Conservation (phyloP, 179 eudicot genomes). For the Silene vulgaris region DNA sequence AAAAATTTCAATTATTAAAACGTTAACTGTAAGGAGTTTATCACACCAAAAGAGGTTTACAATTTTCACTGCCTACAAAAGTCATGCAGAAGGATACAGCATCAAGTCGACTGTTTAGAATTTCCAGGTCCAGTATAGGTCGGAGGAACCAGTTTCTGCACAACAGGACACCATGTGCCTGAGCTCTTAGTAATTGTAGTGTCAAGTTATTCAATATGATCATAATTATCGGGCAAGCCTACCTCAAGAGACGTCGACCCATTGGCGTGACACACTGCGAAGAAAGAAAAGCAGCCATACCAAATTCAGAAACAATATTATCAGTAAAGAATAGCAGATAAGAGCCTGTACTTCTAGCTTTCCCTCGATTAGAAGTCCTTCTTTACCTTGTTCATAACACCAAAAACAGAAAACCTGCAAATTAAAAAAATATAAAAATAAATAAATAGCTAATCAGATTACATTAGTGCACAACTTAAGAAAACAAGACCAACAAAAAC, state of each 20-base stretch:
- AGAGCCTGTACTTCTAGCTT: not conserved
- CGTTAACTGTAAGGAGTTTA: not conserved
- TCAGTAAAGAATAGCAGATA: conserved; percentile 11
- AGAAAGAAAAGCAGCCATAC: conserved; percentile 20
- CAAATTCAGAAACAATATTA: conserved; percentile 7
- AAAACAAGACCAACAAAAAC: not conserved
- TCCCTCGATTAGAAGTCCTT: no score
- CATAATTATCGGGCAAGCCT: conserved; percentile 19
- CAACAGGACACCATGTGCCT: conserved; percentile 24
- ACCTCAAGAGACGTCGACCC: conserved; percentile 93
- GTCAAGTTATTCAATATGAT: conserved; percentile 15
- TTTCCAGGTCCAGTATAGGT: conserved; percentile 79
- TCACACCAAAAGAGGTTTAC: conserved; percentile 2
- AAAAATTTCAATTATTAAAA: not conserved
- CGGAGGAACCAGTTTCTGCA: conserved; percentile 91
- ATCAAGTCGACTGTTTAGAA: conserved; percentile 68
- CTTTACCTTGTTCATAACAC: conserved; percentile 93
- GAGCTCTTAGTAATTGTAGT: conserved; percentile 6
- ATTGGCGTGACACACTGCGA: conserved; percentile 89
- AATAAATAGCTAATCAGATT: not conserved
- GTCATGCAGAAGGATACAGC: conserved; percentile 65
- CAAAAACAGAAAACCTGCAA: conserved; percentile 88
- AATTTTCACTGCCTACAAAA: not conserved
- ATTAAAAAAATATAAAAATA: not conserved
- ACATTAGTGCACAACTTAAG: conserved; percentile 6